These are phyloP conservation scores for Phyllosticta citriasiana DNA, from an alignment of 2,329 filamentous ascomycete species.

Conservation along the genomic window DNA sequence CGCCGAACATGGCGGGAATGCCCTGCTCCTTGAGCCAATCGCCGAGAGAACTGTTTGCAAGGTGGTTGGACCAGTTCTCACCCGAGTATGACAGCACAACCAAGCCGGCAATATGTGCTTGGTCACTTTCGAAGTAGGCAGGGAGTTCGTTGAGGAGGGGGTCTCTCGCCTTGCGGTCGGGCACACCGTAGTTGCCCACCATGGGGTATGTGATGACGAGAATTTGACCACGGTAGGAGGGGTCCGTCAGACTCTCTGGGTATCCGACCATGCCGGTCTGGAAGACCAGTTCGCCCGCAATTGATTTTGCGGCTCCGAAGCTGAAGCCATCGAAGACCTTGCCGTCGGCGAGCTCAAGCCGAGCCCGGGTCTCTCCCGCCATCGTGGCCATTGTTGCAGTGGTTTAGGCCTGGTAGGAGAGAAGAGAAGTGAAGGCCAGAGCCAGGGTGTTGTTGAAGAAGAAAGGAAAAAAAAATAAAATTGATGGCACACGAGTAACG, in stretches of 20 bases:
- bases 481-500: no score
- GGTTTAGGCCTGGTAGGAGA: background rate
- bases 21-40: slow-evolving; percentile 95
- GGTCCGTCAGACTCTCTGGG: slow-evolving; percentile 83
- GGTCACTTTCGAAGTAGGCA: slow-evolving; percentile 81
- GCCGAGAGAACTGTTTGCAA: slow-evolving; percentile 82
- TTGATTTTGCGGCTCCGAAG: slow-evolving; percentile 91
- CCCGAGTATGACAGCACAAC: slow-evolving; percentile 86
- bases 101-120: slow-evolving; percentile 90
- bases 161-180: slow-evolving; percentile 74
- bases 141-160: slow-evolving; percentile 76
- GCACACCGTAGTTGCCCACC: slow-evolving; percentile 95
- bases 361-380: slow-evolving; percentile 22
- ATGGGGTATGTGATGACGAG: slow-evolving; percentile 93
- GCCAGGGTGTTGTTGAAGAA: no score
- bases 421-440: background rate
- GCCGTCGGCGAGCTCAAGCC: slow-evolving; percentile 89
- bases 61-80: slow-evolving; percentile 90
- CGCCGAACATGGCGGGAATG: slow-evolving; percentile 85
- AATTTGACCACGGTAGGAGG: slow-evolving; percentile 85
- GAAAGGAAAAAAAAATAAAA: no score
- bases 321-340: slow-evolving; percentile 86
- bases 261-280: slow-evolving; percentile 99
- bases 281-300: slow-evolving; percentile 95
- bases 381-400: slow-evolving; percentile 5